Evolutionary conservation across 1,284 basidiomycete genomes (phyloP).

Genomic region (Sanghuangporus sanghuang): DNA sequence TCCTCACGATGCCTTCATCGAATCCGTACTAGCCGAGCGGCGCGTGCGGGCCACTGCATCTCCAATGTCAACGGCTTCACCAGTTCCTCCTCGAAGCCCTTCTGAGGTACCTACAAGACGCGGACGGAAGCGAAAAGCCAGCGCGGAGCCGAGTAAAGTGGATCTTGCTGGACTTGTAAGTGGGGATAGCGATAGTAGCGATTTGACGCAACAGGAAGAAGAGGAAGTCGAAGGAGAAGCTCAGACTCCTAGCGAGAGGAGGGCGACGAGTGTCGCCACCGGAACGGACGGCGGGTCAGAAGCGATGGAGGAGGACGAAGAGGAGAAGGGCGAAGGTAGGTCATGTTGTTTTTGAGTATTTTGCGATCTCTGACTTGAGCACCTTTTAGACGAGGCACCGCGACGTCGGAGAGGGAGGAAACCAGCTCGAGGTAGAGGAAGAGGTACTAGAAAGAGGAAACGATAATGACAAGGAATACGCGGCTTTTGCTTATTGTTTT

Average conservation of each 20-base stretch:
- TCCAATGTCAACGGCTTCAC: conserved; percentile 35
- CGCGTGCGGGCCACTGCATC: conserved; percentile 59
- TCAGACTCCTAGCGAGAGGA: conserved; percentile 44
- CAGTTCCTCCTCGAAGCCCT: conserved; percentile 36
- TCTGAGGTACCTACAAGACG: conserved; percentile 37
- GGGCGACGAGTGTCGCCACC: conserved; percentile 46
- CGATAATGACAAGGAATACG: background rate
- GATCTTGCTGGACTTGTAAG: conserved; percentile 65
- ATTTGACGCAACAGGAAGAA: conserved; percentile 71
- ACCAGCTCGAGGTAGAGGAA: conserved; percentile 4
- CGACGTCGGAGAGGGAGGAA: conserved; percentile 13
- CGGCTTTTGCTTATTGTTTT: background rate
- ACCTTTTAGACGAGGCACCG: conserved; percentile 2
- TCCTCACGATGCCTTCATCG: conserved; percentile 53
- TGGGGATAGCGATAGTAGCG: conserved; percentile 77
- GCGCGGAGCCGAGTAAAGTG: conserved; percentile 26
- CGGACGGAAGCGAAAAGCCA: conserved; percentile 24
- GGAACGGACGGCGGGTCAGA: conserved; percentile 68
- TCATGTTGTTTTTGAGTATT: background rate
- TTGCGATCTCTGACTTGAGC: background rate
- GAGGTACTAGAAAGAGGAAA: conserved; percentile 6
- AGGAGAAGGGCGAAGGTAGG: conserved; percentile 33
- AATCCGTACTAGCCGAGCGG: conserved; percentile 51
- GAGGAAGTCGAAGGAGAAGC: conserved; percentile 38
- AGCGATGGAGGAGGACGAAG: conserved; percentile 57